A percentile compares a stretch with the other conserved stretches of the same genome.
Evolutionary conservation across 179 eudicot genomes (phyloP).

Genomic region (Spinacia oleracea): DNA sequence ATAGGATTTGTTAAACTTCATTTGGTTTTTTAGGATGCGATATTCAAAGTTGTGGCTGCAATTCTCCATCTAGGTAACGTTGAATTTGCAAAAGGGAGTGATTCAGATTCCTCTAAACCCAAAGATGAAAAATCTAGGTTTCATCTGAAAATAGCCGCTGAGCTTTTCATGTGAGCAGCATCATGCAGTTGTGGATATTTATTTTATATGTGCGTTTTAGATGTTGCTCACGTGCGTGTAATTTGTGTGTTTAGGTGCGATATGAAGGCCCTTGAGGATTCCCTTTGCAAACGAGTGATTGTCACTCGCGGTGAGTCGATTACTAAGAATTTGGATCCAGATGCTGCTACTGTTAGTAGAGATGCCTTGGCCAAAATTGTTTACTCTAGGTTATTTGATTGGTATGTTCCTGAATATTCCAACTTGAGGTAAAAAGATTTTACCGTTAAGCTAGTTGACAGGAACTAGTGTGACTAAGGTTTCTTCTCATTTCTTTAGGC

Average conservation of each 20-base stretch:
- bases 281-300: constrained; percentile 88
- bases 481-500: constrained; percentile 48
- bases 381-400: constrained; percentile 85
- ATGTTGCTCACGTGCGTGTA: background rate
- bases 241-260: constrained; percentile 63
- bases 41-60: constrained; percentile 89
- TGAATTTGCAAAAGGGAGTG: constrained; percentile 71
- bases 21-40: constrained; percentile 61
- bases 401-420: constrained; percentile 44
- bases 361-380: constrained; percentile 89
- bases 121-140: constrained; percentile 74
- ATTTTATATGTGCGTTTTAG: background rate
- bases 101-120: constrained; percentile 78
- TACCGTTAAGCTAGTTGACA: background rate
- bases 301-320: constrained; percentile 89
- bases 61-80: constrained; percentile 90
- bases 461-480: constrained; percentile 6
- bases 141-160: constrained; percentile 78
- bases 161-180: constrained; percentile 69
- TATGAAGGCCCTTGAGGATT: constrained; percentile 78
- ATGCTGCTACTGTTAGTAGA: constrained; percentile 72
- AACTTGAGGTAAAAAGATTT: background rate
- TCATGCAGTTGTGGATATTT: background rate
- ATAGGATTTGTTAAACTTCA: constrained; percentile 10
- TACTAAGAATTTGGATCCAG: constrained; percentile 71